phyloP scores from a whole-genome alignment of 345 rosid genomes.

The Salix dunnii region DNA sequence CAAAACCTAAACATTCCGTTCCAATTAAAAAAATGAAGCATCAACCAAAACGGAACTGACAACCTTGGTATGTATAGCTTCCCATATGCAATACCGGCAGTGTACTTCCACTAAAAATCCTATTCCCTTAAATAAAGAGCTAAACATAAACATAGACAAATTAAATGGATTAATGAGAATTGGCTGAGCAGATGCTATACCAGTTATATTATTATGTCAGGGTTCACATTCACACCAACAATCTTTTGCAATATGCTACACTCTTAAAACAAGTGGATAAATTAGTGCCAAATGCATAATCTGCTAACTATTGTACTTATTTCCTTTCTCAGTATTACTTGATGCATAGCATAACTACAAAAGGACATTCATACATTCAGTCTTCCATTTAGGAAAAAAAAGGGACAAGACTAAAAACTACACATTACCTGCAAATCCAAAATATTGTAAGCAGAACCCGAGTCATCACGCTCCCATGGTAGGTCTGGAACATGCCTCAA shows the following conservation, averaged over 20 bases:
- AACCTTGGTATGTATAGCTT: neutral
- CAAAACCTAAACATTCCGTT: no score
- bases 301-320: neutral
- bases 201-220: neutral
- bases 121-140: neutral
- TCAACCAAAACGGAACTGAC: no score
- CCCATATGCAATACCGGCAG: neutral
- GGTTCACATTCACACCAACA: slow-evolving; percentile 4
- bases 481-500: slow-evolving; percentile 39
- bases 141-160: neutral
- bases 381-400: neutral
- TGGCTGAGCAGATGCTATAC: neutral
- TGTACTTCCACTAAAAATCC: neutral
- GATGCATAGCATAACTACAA: neutral
- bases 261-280: slow-evolving; percentile 1
- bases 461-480: slow-evolving; percentile 46
- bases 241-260: neutral
- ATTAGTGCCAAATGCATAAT: neutral
- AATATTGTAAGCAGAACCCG: slow-evolving; percentile 45
- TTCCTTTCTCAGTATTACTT: neutral
- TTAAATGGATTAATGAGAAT: neutral
- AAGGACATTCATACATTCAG: no score
- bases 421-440: slow-evolving; percentile 52
- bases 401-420: neutral
- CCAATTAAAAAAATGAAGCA: no score